Base-by-base conservation (phyloP, 2,329 filamentous ascomycete genomes). In the Fusarium musae region DNA sequence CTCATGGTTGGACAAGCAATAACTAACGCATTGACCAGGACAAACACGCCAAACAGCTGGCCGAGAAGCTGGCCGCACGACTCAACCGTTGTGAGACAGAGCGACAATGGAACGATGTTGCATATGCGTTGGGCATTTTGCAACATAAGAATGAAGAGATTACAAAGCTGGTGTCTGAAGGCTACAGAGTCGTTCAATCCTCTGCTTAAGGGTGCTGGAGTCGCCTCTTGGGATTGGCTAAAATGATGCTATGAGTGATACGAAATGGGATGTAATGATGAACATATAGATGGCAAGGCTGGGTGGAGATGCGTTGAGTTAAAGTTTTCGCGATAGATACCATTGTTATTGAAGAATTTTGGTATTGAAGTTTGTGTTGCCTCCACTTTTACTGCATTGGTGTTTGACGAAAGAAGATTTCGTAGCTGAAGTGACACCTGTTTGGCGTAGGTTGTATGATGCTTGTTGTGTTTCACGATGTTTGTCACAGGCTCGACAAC, bases 61-160 rank as follows among this genome's bases (percentile, higher is more conserved):
- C 96, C 1, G 93, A 96, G 70, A 99, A 99, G 83, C 87, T 99
- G 69, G 95, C 96, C 2, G 95, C 95, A 9, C 89, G 96, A 74
- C 87, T 99, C 49, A 87, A 89, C 3, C 89, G 96, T 52, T 98
- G 95, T 79, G 95, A 98, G 80, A 97, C 89, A 53, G 96, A 99
- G 84, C 88, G 95, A 72, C 95, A 98, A 81, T 99, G 96, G 96
- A 97, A 96, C 80, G 96, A 99, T 83, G 95, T 98, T 47, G 94
- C 96, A 1, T 99, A 95, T 85, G 95, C 95, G 6, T 84, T 99
- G 67, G 94, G 94, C 6, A 83, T 98, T 67, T 84, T 99, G 63
- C 95, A 95, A 79, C 96, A 99, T 81, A 97, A 96, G 86, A 96
- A 96, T 77, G 94, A 97, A 79, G 94, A 97, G 50, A 97, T 97